Base-by-base conservation (phyloP, 345 rosid genomes). In the Cardamine chenopodiifolia region DNA sequence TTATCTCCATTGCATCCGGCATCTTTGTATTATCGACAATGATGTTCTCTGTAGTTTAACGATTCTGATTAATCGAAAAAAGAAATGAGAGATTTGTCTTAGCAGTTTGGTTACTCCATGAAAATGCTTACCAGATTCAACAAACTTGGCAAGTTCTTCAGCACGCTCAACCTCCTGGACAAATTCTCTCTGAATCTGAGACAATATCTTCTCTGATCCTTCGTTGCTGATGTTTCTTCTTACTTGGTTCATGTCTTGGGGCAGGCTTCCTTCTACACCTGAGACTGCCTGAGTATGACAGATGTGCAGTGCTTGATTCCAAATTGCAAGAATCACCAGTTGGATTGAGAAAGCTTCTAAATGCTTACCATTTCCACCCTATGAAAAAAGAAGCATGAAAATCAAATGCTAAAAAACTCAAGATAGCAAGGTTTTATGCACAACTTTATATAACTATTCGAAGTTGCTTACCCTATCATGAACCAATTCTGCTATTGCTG, bases 1-100 rank as follows among this genome's bases (percentile, higher is more conserved):
- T 89, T 6, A 79, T 83, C 86, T 96, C 99, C 96, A 96, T 89
- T 20, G 99, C 90, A 82, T 96, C 97, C 5, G 99, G 99, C 98
- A 92, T 88, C 84, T 85, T 84, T 50, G 68, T 75, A 62, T 75
- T 82, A 76, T 89, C 99, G 90, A 84, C 85, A 86, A 79, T 17
- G 18, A 60, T 60, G 74, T 75, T 68, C 31, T 58, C 26, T 58
- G 19, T 58, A 31, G 47, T 68, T 59, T 22, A 50, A 22, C 13
- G n/a, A 52, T 42, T 52, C 29, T 20, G 31, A 53, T 17, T 0
- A 31, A 31, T 39, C 25, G 7, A 19, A 57, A 50, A 50, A 77
- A 57, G 20, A 59, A 63, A 71, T 12, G 2, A 39, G 63, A 53
- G 54, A 49, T 57, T 39, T 66, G 60, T 48, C 61, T 23, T 17